Evolutionary conservation across 345 rosid species (phyloP), one percentile per base, ranked within the genome.

Genomic region (Salix arbutifolia): DNA sequence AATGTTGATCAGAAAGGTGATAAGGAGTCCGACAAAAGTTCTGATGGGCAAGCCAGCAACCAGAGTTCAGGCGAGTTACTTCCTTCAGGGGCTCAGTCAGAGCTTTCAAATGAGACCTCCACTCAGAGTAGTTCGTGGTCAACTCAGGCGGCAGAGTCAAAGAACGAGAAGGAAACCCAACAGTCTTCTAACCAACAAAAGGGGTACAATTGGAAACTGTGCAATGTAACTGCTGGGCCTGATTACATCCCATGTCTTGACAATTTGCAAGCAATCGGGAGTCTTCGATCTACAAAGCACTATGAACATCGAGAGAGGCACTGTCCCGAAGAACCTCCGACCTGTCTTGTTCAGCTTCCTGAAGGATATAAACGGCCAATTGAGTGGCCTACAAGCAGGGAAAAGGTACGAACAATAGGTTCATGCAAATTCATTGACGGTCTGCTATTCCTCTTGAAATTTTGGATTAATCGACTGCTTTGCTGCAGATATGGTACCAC

Each of bases 231-330:
- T 75, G 94, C 98, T 2, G 98, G 97, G 65, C 81, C 96, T 37
- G 99, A 96, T 88, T 96, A 82, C 77, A 92, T 96, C 80, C 99
- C 99, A 18, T 96, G 99, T 79, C 99, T 96, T 77, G 99, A 96
- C 85, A 96, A 96, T 83, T 83, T 52, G 88, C 76, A 89, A 88
- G 97, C 97, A 64, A 90, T 96, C 79, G 88, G 31, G 86, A 87
- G 77, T 81, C 99, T 96, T 60, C 80, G 62, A 46, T 74, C 84
- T 70, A 96, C 97, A 61, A 96, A 88, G 84, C 98, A 96, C 82
- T 96, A 96, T 70, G 97, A 96, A 76, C 99, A 94, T 84, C 89
- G 99, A 69, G 99, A 94, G 89, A 89, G 99, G 88, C 99, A 94
- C 82, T 96, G 99, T 73, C 98, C 97, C 17, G 91, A 88, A 69